Evolutionary conservation across 208 protist genomes (phyloP).

Genomic region (Wallacemonas sp.): DNA sequence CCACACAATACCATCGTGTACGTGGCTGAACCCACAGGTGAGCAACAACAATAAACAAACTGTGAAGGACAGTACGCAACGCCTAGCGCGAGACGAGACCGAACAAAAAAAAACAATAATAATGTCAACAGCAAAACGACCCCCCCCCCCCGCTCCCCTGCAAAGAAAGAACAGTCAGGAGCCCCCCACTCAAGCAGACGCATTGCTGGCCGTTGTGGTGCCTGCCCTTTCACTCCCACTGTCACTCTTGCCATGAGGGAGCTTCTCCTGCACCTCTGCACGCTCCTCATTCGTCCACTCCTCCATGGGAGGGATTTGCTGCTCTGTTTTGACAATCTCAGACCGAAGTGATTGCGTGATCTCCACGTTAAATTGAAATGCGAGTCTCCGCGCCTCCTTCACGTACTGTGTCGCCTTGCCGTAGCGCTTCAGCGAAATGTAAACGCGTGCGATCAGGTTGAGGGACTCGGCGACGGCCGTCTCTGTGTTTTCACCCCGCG

Average conservation of each 20-base stretch:
- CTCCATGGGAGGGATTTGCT: conserved; percentile 71
- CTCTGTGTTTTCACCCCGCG: conserved; percentile 74
- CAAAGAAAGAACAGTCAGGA: neutral
- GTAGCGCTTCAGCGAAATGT: conserved; percentile 69
- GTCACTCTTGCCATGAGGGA: conserved; percentile 14
- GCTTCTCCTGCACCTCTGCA: conserved; percentile 35
- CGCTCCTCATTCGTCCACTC: conserved; percentile 72
- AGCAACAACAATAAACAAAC: too few relatives aligned
- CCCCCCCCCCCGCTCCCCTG: neutral
- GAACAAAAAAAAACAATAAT: neutral
- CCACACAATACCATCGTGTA: too few relatives aligned
- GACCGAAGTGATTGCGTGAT: conserved; percentile 69
- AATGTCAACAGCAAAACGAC: neutral
- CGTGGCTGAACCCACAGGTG: too few relatives aligned
- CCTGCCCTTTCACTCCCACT: neutral
- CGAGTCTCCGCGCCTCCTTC: conserved; percentile 77
- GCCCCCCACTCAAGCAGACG: neutral
- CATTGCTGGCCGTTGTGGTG: neutral
- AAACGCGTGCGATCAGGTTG: conserved; percentile 82
- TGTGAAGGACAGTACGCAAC: too few relatives aligned
- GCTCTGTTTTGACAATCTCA: conserved; percentile 81
- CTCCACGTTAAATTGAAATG: conserved; percentile 62
- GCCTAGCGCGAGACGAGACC: too few relatives aligned
- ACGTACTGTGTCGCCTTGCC: conserved; percentile 60
- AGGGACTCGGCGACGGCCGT: conserved; percentile 81